Evolutionary conservation across 202 grass and related monocot species (phyloP), one percentile per base, ranked within the genome.

Genomic region (Sporobolus alterniflorus): DNA sequence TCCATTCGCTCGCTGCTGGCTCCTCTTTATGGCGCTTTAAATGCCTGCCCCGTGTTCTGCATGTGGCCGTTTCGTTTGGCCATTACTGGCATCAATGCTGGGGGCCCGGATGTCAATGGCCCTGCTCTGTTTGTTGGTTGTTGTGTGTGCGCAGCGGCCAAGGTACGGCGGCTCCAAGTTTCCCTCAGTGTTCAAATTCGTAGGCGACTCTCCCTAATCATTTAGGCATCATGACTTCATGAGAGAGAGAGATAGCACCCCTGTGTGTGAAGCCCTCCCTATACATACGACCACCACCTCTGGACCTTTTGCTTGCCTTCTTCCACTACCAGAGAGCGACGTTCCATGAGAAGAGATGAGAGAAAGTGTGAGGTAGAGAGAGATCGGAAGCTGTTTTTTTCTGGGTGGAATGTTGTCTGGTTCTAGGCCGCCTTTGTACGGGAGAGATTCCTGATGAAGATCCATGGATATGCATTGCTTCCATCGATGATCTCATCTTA

Each of bases 351-450:
- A 21, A 52, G 3, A 30, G 11, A 39, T 48, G 60, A 68, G 6
- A 46, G 25, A 20, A 43, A 82, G 30, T 13, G 13, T 67, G 55
- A 72, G 85, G 36, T 39, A 6, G 36, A n/a, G n/a, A n/a, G 36
- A 39, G 8, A 4, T 39, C 36, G 36, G 90, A 86, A 92, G 90
- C 82, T 81, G 67, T 83, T 88, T 33, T n/a, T 57, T 77, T 83
- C 70, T 91, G 84, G 75, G 88, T 83, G 88, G 91, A 88, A 90
- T 90, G 91, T 83, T 93, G 91, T 93, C 55, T 88, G 91, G 88
- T 86, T 88, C 91, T 86, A 90, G 91, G 88, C 63, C 28, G n/a
- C n/a, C 54, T 22, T 75, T 39, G 25, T 5, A 3, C 30, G 12
- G 3, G 17, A n/a, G n/a, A n/a, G n/a, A 18, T 14, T 15, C 15